Evolutionary conservation across 2,329 filamentous ascomycete species (phyloP).

Genomic region (Aspergillus proliferans): DNA sequence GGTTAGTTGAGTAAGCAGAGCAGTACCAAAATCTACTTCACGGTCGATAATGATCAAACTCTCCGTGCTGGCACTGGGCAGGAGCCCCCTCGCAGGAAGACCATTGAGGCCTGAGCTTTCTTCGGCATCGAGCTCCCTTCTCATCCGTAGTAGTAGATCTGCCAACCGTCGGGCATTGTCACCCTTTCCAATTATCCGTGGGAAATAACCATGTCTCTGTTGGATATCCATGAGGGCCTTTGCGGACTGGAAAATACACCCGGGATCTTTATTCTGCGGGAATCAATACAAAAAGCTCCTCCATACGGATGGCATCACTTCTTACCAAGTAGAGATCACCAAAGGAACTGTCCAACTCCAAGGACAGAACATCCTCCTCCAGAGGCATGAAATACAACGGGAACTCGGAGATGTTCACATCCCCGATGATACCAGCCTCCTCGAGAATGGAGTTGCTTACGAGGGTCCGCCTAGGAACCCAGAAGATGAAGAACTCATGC

Average conservation of each 20-base stretch:
- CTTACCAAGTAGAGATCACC: constrained; percentile 73
- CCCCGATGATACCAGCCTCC: constrained; percentile 85
- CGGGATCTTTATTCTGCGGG: constrained; percentile 70
- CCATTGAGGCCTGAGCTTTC: constrained; percentile 56
- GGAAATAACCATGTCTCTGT: constrained; percentile 85
- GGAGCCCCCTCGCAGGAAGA: constrained; percentile 57
- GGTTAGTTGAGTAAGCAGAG: constrained; percentile 86
- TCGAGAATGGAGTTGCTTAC: constrained; percentile 89
- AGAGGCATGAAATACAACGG: constrained; percentile 86
- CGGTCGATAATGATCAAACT: constrained; percentile 92
- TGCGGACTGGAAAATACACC: constrained; percentile 79
- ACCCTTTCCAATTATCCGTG: constrained; percentile 89
- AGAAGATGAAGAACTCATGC: constrained; percentile 96
- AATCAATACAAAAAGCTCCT: constrained; percentile 1
- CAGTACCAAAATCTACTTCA: constrained; percentile 88
- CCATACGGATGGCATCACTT: neutral
- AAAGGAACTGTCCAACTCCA: constrained; percentile 85
- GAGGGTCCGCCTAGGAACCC: constrained; percentile 85
- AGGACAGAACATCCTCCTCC: constrained; percentile 81
- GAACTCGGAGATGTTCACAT: constrained; percentile 81
- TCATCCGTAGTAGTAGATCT: constrained; percentile 82
- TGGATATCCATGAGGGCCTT: constrained; percentile 93
- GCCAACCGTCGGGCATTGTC: constrained; percentile 86
- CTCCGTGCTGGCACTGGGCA: constrained; percentile 81
- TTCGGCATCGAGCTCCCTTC: constrained; percentile 81